Conservation (phyloP, 768 basidiomycete genomes). For the Boletus pseudopeckii region DNA sequence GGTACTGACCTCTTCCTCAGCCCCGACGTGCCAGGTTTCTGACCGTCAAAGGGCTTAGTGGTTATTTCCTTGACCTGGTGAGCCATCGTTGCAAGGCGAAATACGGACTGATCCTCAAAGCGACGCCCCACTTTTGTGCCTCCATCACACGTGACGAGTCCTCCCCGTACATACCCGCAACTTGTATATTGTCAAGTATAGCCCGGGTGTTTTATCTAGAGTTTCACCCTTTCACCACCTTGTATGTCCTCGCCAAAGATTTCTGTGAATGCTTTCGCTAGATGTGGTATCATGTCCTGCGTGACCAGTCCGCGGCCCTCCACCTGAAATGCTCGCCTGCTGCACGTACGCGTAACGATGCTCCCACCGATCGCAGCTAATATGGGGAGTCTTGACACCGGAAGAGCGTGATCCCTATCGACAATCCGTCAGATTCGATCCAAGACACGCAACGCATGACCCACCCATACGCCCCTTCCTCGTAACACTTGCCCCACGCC, state of each 20-base stretch:
- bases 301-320: conserved; percentile 81
- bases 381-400: conserved; percentile 69
- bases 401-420: conserved; percentile 49
- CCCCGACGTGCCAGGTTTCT: conserved; percentile 98
- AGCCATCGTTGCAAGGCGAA: conserved; percentile 34
- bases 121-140: conserved; percentile 17
- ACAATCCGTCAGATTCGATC: conserved; percentile 1
- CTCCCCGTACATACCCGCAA: conserved; percentile 9
- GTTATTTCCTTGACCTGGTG: conserved; percentile 58
- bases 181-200: neutral
- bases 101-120: neutral
- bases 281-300: conserved; percentile 66
- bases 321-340: conserved; percentile 68
- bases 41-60: conserved; percentile 88
- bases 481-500: conserved; percentile 95
- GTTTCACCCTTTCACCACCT: conserved; percentile 26
- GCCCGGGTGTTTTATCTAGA: conserved; percentile 30
- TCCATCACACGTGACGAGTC: conserved; percentile 21
- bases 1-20: conserved; percentile 79
- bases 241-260: conserved; percentile 54
- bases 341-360: conserved; percentile 83
- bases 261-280: conserved; percentile 68
- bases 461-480: conserved; percentile 79
- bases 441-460: neutral
- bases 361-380: conserved; percentile 85